phyloP scores from a whole-genome alignment of 2,329 filamentous ascomycete genomes.

The Neopestalotiopsis rosae region DNA sequence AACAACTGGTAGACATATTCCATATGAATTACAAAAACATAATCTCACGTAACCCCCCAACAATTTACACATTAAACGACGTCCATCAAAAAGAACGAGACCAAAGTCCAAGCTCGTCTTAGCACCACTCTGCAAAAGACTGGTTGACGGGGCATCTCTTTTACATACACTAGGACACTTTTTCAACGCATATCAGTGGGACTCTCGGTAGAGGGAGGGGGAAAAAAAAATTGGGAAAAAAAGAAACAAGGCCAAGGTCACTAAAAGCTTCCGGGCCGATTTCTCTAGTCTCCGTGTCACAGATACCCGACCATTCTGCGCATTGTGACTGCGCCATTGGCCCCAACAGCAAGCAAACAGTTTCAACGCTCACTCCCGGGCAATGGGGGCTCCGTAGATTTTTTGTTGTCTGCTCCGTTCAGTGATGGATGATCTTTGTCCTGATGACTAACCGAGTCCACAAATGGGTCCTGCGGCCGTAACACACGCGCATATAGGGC shows the following conservation, averaged over 20 bases:
- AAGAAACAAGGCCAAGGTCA: not conserved
- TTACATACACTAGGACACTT: not conserved
- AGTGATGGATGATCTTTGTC: not conserved
- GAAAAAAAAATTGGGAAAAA: not conserved
- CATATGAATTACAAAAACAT: too few relatives aligned
- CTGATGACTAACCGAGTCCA: slow-evolving; percentile 12
- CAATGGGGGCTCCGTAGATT: not conserved
- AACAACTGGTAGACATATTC: too few relatives aligned
- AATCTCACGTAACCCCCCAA: too few relatives aligned
- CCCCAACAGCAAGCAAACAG: not conserved
- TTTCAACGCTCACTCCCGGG: not conserved
- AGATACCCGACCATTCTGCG: not conserved
- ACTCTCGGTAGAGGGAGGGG: too few relatives aligned
- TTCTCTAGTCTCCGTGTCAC: slow-evolving; percentile 6
- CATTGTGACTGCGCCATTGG: not conserved
- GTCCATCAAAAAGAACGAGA: too few relatives aligned
- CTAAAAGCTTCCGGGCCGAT: slow-evolving; percentile 1
- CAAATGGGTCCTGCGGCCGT: not conserved
- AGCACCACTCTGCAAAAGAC: not conserved
- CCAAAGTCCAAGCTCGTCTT: too few relatives aligned
- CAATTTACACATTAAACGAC: too few relatives aligned
- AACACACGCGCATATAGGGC: slow-evolving; percentile 1
- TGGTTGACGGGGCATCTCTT: not conserved
- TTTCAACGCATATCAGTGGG: too few relatives aligned
- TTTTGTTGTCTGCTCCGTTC: too few relatives aligned